Percentiles rank a stretch among this genome's conserved stretches.
phyloP scores from a whole-genome alignment of 2,329 filamentous ascomycete genomes.

The Sclerotinia subarctica region DNA sequence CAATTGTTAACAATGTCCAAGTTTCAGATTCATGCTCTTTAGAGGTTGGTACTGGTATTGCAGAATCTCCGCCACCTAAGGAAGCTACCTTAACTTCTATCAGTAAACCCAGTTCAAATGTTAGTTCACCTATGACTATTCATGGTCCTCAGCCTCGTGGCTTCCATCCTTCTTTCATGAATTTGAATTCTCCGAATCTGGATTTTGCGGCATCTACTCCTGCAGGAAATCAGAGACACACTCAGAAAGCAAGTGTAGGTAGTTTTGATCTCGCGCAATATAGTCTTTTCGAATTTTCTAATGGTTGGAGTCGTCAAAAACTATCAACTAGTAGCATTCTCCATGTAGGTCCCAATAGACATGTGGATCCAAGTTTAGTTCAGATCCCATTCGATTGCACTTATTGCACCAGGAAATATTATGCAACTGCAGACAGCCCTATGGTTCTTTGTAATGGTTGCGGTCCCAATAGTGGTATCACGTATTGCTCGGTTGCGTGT shows the following conservation, averaged over 20 bases:
- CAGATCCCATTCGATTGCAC: conserved; percentile 19
- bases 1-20: background rate
- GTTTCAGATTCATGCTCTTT: background rate
- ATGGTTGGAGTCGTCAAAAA: conserved; percentile 17
- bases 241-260: background rate
- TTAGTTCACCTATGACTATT: conserved; percentile 1
- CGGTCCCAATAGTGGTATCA: conserved; percentile 22
- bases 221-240: no score
- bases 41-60: background rate
- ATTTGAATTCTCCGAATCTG: background rate
- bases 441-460: conserved; percentile 32
- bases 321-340: background rate
- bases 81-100: background rate
- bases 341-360: background rate
- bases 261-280: background rate
- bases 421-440: conserved; percentile 19
- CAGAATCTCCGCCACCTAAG: background rate
- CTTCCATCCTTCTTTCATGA: background rate
- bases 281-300: background rate
- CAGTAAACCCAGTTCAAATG: background rate
- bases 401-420: conserved; percentile 14
- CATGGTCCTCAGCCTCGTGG: background rate
- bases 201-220: background rate
- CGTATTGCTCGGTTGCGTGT: conserved; percentile 35
- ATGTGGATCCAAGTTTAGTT: background rate